Percentiles rank a stretch among this genome's conserved stretches.
Evolutionary conservation across 225 moss, liverwort and hornwort genomes (phyloP).

Genomic region (Physcomitrellopsis africana): DNA sequence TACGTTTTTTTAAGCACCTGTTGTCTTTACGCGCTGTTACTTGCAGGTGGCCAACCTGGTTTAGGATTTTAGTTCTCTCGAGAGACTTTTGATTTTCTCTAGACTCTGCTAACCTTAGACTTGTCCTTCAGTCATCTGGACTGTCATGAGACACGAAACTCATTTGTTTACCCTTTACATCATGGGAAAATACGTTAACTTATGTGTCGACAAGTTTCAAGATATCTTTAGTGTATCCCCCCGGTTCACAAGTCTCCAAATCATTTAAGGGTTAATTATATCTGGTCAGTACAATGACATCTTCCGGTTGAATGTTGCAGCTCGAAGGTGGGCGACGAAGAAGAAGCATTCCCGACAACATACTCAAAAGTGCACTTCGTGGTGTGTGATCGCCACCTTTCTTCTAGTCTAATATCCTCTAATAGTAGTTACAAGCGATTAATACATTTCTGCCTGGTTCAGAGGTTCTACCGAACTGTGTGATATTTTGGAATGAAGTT

Average conservation of each 20-base stretch:
- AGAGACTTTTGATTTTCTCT: background rate
- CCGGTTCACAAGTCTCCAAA: background rate
- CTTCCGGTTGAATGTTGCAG: conserved; percentile 36
- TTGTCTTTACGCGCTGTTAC: background rate
- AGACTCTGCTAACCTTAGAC: background rate
- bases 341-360: conserved; percentile 57
- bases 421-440: background rate
- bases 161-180: background rate
- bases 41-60: background rate
- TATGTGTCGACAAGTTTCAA: background rate
- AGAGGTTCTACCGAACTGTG: background rate
- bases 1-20: too few relatives aligned
- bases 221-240: background rate
- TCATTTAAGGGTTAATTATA: background rate
- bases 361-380: conserved; percentile 63
- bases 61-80: background rate
- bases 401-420: background rate
- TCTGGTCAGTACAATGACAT: background rate
- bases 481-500: background rate
- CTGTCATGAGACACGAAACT: background rate
- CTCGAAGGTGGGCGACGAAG: conserved; percentile 44
- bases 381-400: conserved; percentile 39
- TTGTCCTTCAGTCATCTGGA: background rate
- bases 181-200: background rate
- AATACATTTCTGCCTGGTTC: background rate